Conservation (phyloP, 768 basidiomycete species). For the Cyclocybe cylindracea region DNA sequence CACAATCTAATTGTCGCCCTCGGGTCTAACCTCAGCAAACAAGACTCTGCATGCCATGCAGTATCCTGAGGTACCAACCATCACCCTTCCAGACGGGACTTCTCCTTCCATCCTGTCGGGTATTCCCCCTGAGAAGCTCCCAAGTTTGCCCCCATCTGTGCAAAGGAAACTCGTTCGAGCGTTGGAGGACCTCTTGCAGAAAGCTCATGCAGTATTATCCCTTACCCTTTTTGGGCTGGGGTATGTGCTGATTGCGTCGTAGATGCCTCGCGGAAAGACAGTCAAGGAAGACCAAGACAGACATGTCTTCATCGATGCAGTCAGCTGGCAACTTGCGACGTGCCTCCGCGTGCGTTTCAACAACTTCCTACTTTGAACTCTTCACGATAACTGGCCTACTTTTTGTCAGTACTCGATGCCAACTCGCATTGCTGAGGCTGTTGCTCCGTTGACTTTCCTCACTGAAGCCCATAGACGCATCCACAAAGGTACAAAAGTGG, state of each 20-base stretch:
- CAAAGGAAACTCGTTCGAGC: slow-evolving; percentile 4
- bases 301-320: neutral
- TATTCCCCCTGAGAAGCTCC: neutral
- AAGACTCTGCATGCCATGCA: neutral
- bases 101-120: neutral
- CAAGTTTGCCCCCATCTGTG: neutral
- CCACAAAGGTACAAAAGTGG: neutral
- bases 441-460: slow-evolving; percentile 7
- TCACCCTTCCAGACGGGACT: slow-evolving; percentile 2
- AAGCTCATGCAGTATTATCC: slow-evolving; percentile 4
- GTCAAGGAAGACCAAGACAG: neutral
- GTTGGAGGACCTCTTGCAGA: slow-evolving; percentile 5
- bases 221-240: neutral
- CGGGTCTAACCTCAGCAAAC: neutral
- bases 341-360: slow-evolving; percentile 6
- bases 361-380: neutral
- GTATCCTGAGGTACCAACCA: neutral
- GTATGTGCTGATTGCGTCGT: neutral
- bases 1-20: neutral
- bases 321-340: slow-evolving; percentile 9
- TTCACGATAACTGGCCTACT: neutral
- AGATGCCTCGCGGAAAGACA: neutral
- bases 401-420: slow-evolving; percentile 6
- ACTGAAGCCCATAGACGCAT: slow-evolving; percentile 1
- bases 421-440: slow-evolving; percentile 10